Conservation (phyloP, 75 land plant species). For the Pinus albicaulis region DNA sequence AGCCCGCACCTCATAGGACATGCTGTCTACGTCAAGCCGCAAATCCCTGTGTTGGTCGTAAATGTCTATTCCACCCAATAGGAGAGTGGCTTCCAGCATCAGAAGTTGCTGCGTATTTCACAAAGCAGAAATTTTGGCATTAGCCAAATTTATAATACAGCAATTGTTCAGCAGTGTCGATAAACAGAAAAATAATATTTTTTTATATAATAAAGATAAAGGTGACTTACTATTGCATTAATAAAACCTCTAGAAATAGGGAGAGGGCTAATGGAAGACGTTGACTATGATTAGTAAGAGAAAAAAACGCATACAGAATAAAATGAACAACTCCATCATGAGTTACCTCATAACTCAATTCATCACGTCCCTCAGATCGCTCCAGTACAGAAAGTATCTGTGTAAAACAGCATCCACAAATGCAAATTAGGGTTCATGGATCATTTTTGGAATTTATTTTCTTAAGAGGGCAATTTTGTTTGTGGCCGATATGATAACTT, state of each 20-base stretch:
- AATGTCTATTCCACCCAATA: conserved; percentile 57
- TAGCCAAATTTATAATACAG: neutral
- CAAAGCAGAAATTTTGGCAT: conserved; percentile 2
- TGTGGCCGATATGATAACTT: neutral
- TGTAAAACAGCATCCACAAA: neutral
- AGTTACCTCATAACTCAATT: conserved; percentile 3
- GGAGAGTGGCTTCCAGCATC: conserved; percentile 66
- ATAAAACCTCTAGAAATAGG: neutral
- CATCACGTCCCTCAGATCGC: conserved; percentile 1
- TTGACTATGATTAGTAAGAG: neutral
- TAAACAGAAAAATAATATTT: neutral
- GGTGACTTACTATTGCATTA: too few relatives aligned
- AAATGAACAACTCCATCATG: neutral
- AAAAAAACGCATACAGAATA: neutral
- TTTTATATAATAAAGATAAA: too few relatives aligned
- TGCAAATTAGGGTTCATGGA: neutral
- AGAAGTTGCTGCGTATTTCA: conserved; percentile 56
- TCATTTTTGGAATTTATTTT: neutral
- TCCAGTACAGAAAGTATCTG: conserved; percentile 5
- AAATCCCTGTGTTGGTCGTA: conserved; percentile 62
- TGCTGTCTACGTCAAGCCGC: conserved; percentile 82
- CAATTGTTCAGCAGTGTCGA: neutral
- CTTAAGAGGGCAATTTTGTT: neutral
- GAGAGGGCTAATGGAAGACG: neutral
- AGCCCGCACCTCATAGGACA: conserved; percentile 72